Evolutionary conservation across 192 early-diverging fungal genomes (phyloP).

Genomic region (Mortierella hygrophila): DNA sequence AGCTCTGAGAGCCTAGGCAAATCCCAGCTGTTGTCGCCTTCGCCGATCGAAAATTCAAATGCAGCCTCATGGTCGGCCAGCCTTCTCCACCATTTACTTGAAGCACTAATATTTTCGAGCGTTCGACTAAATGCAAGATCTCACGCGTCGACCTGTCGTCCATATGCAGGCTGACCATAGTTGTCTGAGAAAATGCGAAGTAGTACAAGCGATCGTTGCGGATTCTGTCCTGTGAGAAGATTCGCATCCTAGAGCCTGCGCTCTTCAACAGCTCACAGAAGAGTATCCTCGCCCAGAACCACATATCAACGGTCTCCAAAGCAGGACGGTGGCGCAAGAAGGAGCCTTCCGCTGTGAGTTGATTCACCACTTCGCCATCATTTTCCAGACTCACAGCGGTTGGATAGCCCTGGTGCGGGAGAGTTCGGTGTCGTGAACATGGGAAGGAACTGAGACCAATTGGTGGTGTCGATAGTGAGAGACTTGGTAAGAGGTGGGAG

Average conservation of each 20-base stretch:
- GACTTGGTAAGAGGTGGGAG: no score
- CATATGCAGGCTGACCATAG: not conserved
- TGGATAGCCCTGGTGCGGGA: no score
- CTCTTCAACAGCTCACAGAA: constrained; percentile 25
- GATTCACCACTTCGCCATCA: no score
- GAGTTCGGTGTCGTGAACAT: no score
- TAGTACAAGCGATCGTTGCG: not conserved
- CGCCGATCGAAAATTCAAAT: not conserved
- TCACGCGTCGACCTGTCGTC: not conserved
- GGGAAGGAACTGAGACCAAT: no score
- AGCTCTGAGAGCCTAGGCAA: not conserved
- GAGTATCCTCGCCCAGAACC: not conserved
- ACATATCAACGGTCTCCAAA: not conserved
- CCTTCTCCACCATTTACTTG: not conserved
- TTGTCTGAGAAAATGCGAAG: not conserved
- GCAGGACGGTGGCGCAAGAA: constrained; percentile 11
- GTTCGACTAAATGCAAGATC: not conserved
- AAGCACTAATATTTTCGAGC: not conserved
- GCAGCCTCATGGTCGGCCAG: not conserved
- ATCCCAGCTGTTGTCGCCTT: not conserved
- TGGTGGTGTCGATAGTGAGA: no score
- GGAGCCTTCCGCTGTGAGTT: no score
- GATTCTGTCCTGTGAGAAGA: not conserved
- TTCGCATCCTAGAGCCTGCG: not conserved
- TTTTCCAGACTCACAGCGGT: no score